Percentiles rank a stretch among this genome's conserved stretches.
Conservation (phyloP, 345 rosid genomes). For the Salix koriyanagi region DNA sequence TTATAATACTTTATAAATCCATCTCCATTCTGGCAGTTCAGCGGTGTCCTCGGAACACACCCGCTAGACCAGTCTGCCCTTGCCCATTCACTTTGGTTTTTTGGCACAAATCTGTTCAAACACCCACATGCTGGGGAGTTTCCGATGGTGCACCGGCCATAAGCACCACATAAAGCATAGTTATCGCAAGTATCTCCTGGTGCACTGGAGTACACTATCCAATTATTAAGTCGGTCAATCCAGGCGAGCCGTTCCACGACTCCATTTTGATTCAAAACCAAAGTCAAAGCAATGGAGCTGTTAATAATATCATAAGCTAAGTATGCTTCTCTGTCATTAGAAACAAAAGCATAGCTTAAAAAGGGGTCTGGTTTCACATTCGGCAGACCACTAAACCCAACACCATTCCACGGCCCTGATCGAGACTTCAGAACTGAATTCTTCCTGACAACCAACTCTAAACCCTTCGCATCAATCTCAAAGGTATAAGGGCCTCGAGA, state of each 20-base stretch:
- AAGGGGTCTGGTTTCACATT: background rate
- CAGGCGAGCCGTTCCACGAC: background rate
- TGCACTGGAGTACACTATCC: background rate
- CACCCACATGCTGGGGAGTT: conserved; percentile 12
- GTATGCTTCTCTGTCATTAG: background rate
- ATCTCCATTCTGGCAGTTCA: conserved; percentile 5
- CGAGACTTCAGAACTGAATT: background rate
- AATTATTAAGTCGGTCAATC: background rate
- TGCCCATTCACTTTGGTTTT: background rate
- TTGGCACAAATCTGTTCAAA: conserved; percentile 13
- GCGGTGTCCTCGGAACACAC: conserved; percentile 6
- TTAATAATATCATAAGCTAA: background rate
- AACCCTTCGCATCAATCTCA: background rate
- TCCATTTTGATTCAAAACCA: background rate
- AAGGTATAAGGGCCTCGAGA: background rate
- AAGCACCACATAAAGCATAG: conserved; percentile 17
- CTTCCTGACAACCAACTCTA: background rate
- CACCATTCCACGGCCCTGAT: conserved; percentile 21
- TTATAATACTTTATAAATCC: background rate
- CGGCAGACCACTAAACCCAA: background rate
- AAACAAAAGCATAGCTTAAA: background rate
- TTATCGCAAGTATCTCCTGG: conserved; percentile 10
- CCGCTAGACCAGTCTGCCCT: conserved; percentile 12
- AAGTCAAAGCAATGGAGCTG: background rate
- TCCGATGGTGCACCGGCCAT: background rate